Evolutionary conservation across 2,329 filamentous ascomycete species (phyloP).

Genomic region (Colletotrichum noveboracense): DNA sequence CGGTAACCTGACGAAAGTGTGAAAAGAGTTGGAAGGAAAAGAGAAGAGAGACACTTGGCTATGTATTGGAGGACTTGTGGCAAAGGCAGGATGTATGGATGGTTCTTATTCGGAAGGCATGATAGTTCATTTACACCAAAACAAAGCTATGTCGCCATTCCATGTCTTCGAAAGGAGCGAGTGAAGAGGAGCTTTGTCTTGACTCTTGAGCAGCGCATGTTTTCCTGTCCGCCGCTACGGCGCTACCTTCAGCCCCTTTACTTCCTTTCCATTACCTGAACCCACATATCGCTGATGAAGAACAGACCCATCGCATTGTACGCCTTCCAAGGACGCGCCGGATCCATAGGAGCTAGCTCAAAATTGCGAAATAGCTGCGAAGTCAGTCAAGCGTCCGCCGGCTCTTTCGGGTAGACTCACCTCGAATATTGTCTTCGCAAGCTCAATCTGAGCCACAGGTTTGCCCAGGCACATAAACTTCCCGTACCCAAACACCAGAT

Average conservation of each 20-base stretch:
- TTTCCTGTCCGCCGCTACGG: no score
- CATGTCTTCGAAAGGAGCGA: rapidly evolving
- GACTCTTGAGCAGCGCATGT: no score
- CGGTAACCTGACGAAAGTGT: no score
- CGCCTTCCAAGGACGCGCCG: conserved; percentile 30
- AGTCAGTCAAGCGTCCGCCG: neutral
- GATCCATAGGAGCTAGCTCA: conserved; percentile 30
- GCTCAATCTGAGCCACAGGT: conserved; percentile 16
- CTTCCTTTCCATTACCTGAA: conserved; percentile 29
- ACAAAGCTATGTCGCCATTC: no score
- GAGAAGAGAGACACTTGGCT: rapidly evolving
- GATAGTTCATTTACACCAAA: no score
- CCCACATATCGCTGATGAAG: conserved; percentile 36
- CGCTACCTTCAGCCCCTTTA: no score
- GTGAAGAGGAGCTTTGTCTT: neutral
- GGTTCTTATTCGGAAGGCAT: rapidly evolving
- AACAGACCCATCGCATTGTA: conserved; percentile 32
- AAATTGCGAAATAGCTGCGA: conserved; percentile 33
- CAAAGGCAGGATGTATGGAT: neutral
- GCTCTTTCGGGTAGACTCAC: conserved; percentile 26
- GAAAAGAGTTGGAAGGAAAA: neutral
- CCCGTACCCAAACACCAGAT: conserved; percentile 17
- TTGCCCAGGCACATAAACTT: conserved; percentile 19
- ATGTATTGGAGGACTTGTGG: neutral
- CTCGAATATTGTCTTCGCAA: conserved; percentile 34